A percentile compares a stretch with the other conserved stretches of the same genome.
Conservation (phyloP, 768 basidiomycete species). For the Pleurotus tuoliensis region DNA sequence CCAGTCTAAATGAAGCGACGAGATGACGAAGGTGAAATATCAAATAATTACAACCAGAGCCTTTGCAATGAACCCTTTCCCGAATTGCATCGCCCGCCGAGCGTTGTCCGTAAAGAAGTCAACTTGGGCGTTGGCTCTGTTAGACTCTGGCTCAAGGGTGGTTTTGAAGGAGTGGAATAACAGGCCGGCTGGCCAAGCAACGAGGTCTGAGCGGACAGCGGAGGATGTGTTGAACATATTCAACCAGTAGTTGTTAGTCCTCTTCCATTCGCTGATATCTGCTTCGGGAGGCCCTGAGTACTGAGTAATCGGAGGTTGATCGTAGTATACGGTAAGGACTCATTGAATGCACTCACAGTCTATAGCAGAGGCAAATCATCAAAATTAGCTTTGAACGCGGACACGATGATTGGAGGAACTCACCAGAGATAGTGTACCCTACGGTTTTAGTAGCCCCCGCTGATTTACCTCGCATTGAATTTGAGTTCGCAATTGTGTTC, state of each 20-base stretch:
- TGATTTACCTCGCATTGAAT: conserved; percentile 21
- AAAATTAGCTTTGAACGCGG: neutral
- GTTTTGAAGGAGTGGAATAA: conserved; percentile 40
- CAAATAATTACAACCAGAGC: conserved; percentile 33
- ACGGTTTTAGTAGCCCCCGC: conserved; percentile 28
- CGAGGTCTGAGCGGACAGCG: conserved; percentile 33
- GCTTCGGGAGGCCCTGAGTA: conserved; percentile 39
- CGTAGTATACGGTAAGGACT: too few species aligned
- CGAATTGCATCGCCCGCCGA: conserved; percentile 32
- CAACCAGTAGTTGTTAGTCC: conserved; percentile 39
- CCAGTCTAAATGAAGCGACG: too few species aligned
- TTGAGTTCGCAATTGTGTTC: too few species aligned
- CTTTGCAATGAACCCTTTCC: conserved; percentile 35
- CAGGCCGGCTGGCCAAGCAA: conserved; percentile 37
- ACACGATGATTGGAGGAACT: conserved; percentile 19
- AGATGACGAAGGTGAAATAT: neutral
- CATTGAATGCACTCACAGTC: too few species aligned
- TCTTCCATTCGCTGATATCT: conserved; percentile 45
- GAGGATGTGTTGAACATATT: conserved; percentile 44
- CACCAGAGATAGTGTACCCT: conserved; percentile 36
- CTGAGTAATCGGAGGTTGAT: conserved; percentile 7
- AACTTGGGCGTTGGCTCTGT: conserved; percentile 33
- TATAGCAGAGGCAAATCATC: too few species aligned
- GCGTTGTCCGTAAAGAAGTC: conserved; percentile 38
- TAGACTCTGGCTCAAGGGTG: conserved; percentile 33